These are phyloP conservation scores for Boletus sp. DNA, from an alignment of 768 basidiomycete genomes.

Conservation along the genomic window DNA sequence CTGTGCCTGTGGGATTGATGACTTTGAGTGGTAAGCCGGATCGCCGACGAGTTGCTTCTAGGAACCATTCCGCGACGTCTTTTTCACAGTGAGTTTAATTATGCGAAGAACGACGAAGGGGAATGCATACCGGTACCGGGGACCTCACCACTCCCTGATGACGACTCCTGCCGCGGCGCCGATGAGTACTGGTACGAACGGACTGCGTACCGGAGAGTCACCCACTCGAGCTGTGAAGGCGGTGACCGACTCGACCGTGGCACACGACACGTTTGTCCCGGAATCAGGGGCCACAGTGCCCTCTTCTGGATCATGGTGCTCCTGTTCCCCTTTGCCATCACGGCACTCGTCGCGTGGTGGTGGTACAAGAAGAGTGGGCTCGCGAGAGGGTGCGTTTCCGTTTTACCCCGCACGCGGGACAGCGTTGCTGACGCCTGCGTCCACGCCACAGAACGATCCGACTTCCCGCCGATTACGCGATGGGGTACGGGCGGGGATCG, in stretches of 20 bases:
- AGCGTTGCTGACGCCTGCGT: slow-evolving; percentile 4
- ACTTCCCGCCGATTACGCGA: slow-evolving; percentile 51
- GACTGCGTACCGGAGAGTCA: slow-evolving; percentile 87
- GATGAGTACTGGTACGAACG: slow-evolving; percentile 92
- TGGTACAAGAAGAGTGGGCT: slow-evolving; percentile 75
- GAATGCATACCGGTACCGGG: slow-evolving; percentile 78
- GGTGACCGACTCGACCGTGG: slow-evolving; percentile 81
- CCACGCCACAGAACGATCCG: slow-evolving; percentile 60
- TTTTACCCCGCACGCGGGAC: slow-evolving; percentile 7
- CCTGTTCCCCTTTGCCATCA: slow-evolving; percentile 72
- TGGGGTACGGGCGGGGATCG: slow-evolving; percentile 38
- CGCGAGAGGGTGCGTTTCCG: slow-evolving; percentile 79
- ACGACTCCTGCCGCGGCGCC: slow-evolving; percentile 57
- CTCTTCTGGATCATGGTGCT: slow-evolving; percentile 86
- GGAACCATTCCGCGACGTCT: neutral
- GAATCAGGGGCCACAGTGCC: slow-evolving; percentile 64
- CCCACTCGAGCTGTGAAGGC: slow-evolving; percentile 82
- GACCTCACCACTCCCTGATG: slow-evolving; percentile 56
- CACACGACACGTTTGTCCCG: slow-evolving; percentile 71
- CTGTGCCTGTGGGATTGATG: slow-evolving; percentile 67
- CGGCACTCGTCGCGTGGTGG: slow-evolving; percentile 73
- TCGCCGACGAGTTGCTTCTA: neutral
- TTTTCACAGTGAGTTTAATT: slow-evolving; percentile 81
- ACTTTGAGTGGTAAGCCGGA: slow-evolving; percentile 90
- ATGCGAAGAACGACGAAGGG: slow-evolving; percentile 62